phyloP scores from a whole-genome alignment of 441 rosid genomes.

The Erodium moschatum region DNA sequence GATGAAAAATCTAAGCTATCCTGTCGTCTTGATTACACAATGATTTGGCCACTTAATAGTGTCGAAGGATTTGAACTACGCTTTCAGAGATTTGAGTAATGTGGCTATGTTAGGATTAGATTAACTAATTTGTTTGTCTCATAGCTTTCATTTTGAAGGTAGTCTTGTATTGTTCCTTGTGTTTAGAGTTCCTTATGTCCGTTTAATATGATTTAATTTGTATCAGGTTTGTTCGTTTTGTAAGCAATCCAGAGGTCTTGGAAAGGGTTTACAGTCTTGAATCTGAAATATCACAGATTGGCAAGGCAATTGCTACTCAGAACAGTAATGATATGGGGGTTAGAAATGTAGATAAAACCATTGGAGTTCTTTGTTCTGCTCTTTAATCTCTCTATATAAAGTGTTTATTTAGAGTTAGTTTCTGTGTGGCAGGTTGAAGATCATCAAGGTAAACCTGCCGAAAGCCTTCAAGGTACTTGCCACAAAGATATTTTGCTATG shows the following conservation, averaged over 20 bases:
- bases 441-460: constrained; percentile 36
- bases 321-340: constrained; percentile 49
- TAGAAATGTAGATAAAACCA: constrained; percentile 41
- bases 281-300: constrained; percentile 88
- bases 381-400: neutral
- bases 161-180: too few relatives aligned
- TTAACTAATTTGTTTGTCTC: too few relatives aligned
- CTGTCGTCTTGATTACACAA: neutral
- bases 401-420: neutral
- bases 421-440: constrained; percentile 44
- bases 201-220: constrained; percentile 10
- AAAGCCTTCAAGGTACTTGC: constrained; percentile 56
- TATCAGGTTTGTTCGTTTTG: constrained; percentile 93
- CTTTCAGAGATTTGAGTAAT: constrained; percentile 5
- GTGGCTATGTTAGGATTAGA: too few relatives aligned
- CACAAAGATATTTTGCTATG: constrained; percentile 13
- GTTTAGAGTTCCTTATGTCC: too few relatives aligned
- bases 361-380: constrained; percentile 11
- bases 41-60: neutral
- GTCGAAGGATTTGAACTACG: neutral
- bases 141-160: neutral
- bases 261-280: constrained; percentile 75
- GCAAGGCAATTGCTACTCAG: constrained; percentile 78
- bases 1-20: neutral
- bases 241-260: constrained; percentile 82